Base-by-base conservation (phyloP, 805 yeast species). In the Zygosaccharomyces bisporus region DNA sequence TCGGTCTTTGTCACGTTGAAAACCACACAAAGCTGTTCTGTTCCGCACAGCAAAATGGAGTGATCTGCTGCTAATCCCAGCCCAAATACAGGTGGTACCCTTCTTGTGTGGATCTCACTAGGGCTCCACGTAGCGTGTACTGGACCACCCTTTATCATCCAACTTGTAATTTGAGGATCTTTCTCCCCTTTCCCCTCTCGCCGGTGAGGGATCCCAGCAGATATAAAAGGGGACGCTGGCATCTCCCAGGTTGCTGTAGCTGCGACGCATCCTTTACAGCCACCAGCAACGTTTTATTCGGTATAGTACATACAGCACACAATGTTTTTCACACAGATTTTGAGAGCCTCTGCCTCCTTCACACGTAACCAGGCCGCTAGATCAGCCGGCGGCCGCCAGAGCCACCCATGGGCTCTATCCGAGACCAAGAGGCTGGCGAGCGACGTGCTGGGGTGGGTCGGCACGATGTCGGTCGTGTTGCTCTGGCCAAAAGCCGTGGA, bases 401-500 rank as follows among this genome's bases (percentile, higher is more conserved):
- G 60, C 31, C 53, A 53, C 35, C 39, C 52, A 17, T 55, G 56
- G 56, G 56, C 52, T 3, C 33, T 34, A 3, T 41, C 48, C 9
- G 68, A 61, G 41, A 27, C 54, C 27, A 61, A 49, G 39, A 57
- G 65, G 49, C 30, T 58, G 20, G 47, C 41, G 9, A 54, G 56
- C n/a, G 49, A 54, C 13, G 39, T 58, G 3, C 12, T 38, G 12
- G 47, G 45, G 6, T 61, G 61, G 57, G 43, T 50, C 14, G 42
- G 50, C 6, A 34, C 47, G 14, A 39, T 60, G 39, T 30, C 47
- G 12, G 43, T 35, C 6, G 37, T 54, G 33, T 25, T 63, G 19
- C 55, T 58, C 14, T 63, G 68, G 67, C 63, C 64, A 40, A 27
- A n/a, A 10, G 14, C 13, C 5, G 3, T 27, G 5, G 31, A 27